Base-by-base conservation (phyloP, 179 eudicot species). In the Silene coronaria region DNA sequence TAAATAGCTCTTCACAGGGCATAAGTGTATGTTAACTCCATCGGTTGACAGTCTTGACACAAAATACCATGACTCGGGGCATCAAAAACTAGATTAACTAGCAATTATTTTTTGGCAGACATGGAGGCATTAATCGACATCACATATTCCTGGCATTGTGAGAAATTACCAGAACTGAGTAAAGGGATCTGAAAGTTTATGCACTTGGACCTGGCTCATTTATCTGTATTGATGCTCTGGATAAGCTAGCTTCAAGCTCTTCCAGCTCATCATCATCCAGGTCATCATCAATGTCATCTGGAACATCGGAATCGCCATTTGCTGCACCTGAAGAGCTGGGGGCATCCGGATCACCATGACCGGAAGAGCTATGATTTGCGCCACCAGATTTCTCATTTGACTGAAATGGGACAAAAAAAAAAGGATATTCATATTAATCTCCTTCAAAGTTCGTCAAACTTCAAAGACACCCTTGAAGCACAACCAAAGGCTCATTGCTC, bases 221-320 rank as follows among this genome's bases (percentile, higher is more conserved):
- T 72, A 93, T 93, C 80, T 86, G 88, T 71, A 93, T 77, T 2
- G 97, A 86, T 28, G 97, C 84, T 82, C 74, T 89, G 0, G 98
- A 88, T 64, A 93, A 80, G 84, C 97, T 93, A 63, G 98, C 97
- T 85, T 93, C 98, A 72, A 93, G 88, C 84, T 92, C 98, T 71
- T 94, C 85, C 77, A 94, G 80, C 76, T 94, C 98, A 36, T 94
- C 98, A 34, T 85, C 73, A 67, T 94, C 98, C 66, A 94, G 87
- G 77, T 94, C 98, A 70, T 94, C 98, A 23, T 92, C 96, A 5
- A 87, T 89, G 53, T 91, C 97, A 28, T 78, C 88, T 19, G 84
- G 89, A 45, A 28, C 73, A 69, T 78, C 87, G 24, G 76, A 80
- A 76, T 70, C 79, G 12, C 71, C 83, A 74, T 78, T 72, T 55